Percentiles rank a stretch among this genome's conserved stretches.
Conservation (phyloP, 495 filamentous ascomycete species). For the Podospora bellae-mahoneyi region DNA sequence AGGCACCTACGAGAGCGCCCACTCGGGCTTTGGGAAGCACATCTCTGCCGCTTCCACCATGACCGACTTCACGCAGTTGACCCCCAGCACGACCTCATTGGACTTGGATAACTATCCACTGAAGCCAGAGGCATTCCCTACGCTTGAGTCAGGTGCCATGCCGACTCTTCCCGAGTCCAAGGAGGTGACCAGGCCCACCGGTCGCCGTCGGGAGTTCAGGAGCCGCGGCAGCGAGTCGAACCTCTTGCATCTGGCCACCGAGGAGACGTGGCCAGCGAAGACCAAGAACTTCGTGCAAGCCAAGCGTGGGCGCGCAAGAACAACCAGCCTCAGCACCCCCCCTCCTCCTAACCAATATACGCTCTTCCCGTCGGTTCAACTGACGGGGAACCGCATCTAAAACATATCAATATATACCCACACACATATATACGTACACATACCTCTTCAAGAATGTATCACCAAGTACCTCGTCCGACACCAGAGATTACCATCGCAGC, state of each 20-base stretch:
- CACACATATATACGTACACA: slow-evolving; percentile 4
- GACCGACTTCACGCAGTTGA: slow-evolving; percentile 44
- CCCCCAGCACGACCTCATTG: slow-evolving; percentile 42
- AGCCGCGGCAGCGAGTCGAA: slow-evolving; percentile 35
- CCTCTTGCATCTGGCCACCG: slow-evolving; percentile 22
- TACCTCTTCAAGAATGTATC: not conserved
- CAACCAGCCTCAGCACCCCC: slow-evolving; percentile 39
- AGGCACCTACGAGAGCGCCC: slow-evolving; percentile 31
- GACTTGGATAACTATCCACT: slow-evolving; percentile 30
- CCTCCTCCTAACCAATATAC: slow-evolving; percentile 43
- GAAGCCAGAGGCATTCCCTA: slow-evolving; percentile 29
- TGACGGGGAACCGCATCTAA: slow-evolving; percentile 29
- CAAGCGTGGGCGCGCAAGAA: slow-evolving; percentile 32
- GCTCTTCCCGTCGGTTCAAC: slow-evolving; percentile 34
- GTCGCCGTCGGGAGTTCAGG: slow-evolving; percentile 22
- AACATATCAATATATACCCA: not conserved
- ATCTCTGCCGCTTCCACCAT: slow-evolving; percentile 42
- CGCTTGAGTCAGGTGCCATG: slow-evolving; percentile 28
- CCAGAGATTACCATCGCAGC: not conserved
- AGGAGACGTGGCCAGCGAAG: slow-evolving; percentile 24
- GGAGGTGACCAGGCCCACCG: slow-evolving; percentile 16
- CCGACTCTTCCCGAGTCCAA: slow-evolving; percentile 34
- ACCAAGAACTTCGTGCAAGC: slow-evolving; percentile 27
- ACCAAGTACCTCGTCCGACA: not conserved
- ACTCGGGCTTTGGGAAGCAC: slow-evolving; percentile 41